Percentiles rank a stretch among this genome's conserved stretches.
Evolutionary conservation across 1,284 basidiomycete genomes (phyloP).

Genomic region (Lignosus rhinocerotis): DNA sequence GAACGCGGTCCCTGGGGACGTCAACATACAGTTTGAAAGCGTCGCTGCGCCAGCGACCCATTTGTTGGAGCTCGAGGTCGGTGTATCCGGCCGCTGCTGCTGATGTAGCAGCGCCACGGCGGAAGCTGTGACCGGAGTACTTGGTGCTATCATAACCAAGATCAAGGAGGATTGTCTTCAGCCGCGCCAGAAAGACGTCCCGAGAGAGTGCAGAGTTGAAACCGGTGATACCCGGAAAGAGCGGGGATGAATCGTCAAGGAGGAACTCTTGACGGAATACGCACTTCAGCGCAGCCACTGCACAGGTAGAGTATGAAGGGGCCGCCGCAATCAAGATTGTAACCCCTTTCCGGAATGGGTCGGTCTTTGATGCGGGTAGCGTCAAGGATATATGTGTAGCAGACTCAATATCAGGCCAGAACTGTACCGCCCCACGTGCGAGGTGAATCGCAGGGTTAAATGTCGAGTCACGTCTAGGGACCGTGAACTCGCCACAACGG

Average conservation of each 20-base stretch:
- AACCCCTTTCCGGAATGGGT: slow-evolving; percentile 39
- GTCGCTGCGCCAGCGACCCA: slow-evolving; percentile 38
- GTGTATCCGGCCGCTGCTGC: slow-evolving; percentile 34
- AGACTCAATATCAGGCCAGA: slow-evolving; percentile 26
- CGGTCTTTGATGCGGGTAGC: slow-evolving; percentile 40
- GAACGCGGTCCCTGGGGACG: slow-evolving; percentile 21
- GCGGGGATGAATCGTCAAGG: too few species aligned
- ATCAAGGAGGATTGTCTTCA: slow-evolving; percentile 14
- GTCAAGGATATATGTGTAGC: slow-evolving; percentile 32
- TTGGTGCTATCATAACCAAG: slow-evolving; percentile 27
- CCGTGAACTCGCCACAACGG: slow-evolving; percentile 35
- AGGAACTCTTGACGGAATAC: too few species aligned
- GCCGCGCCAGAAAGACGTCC: slow-evolving; percentile 19
- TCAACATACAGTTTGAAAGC: slow-evolving; percentile 39
- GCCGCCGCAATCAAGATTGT: slow-evolving; percentile 30
- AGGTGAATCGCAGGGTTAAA: slow-evolving; percentile 30
- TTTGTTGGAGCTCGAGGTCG: slow-evolving; percentile 37
- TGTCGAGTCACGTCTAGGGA: slow-evolving; percentile 5
- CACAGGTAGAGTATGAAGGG: too few species aligned
- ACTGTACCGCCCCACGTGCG: slow-evolving; percentile 27
- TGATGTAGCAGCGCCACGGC: slow-evolving; percentile 23
- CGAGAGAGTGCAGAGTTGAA: not conserved
- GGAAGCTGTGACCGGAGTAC: slow-evolving; percentile 33
- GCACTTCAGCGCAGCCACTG: too few species aligned
- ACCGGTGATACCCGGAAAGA: too few species aligned